Conservation (phyloP, 1,284 basidiomycete genomes). For the Pterulicium gracile region DNA sequence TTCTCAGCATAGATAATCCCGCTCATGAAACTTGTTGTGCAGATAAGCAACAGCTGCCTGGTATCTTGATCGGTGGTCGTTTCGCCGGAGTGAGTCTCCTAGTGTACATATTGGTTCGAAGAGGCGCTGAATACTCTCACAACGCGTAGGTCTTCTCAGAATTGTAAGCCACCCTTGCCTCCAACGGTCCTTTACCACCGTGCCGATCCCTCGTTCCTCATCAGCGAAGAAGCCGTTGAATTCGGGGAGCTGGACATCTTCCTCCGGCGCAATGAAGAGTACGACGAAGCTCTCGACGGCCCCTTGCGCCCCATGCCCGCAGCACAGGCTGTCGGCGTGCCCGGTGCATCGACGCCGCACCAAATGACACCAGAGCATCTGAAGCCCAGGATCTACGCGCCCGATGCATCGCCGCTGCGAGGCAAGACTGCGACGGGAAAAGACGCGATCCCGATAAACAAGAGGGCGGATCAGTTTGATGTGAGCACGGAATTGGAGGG, state of each 20-base stretch:
- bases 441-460: slow-evolving; percentile 35
- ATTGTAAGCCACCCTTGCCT: slow-evolving; percentile 33
- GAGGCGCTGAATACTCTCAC: slow-evolving; percentile 25
- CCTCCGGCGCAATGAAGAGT: slow-evolving; percentile 56
- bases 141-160: no score
- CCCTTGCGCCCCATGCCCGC: slow-evolving; percentile 26
- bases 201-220: slow-evolving; percentile 7
- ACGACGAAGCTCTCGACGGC: slow-evolving; percentile 35
- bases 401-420: slow-evolving; percentile 35
- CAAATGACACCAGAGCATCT: slow-evolving; percentile 73
- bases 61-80: slow-evolving; percentile 62
- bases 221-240: slow-evolving; percentile 74
- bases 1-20: slow-evolving; percentile 5
- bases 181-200: slow-evolving; percentile 6
- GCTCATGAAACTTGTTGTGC: slow-evolving; percentile 6
- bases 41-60: slow-evolving; percentile 75
- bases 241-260: slow-evolving; percentile 58
- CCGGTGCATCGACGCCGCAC: slow-evolving; percentile 58
- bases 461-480: slow-evolving; percentile 43
- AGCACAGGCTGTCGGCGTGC: slow-evolving; percentile 59
- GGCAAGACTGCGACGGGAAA: slow-evolving; percentile 15
- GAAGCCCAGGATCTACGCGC: slow-evolving; percentile 41
- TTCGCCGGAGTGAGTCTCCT: slow-evolving; percentile 39
- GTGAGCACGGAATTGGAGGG: slow-evolving; percentile 54
- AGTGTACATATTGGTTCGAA: slow-evolving; percentile 20